Conservation (phyloP, 2,329 filamentous ascomycete species). For the Neopestalotiopsis sp. region DNA sequence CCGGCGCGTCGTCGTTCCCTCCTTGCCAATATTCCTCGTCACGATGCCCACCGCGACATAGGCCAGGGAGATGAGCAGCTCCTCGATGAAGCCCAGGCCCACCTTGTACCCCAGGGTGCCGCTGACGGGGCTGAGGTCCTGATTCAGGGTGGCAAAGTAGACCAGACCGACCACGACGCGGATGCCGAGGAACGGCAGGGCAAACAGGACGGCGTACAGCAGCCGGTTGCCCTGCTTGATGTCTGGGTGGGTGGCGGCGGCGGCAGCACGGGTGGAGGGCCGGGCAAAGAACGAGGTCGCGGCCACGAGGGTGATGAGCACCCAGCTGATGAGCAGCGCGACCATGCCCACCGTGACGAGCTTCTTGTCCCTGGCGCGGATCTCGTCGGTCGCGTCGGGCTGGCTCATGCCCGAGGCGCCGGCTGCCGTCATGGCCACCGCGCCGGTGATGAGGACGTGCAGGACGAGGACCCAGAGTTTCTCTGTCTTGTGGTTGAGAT, state of each 20-base stretch:
- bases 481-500: conserved; percentile 21
- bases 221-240: conserved; percentile 19
- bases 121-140: conserved; percentile 26
- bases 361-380: conserved; percentile 15
- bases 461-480: conserved; percentile 24
- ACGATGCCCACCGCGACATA: conserved; percentile 27
- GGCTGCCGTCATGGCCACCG: conserved; percentile 30
- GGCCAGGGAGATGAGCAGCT: conserved; percentile 27
- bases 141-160: conserved; percentile 28
- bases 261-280: neutral
- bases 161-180: conserved; percentile 28
- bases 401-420: conserved; percentile 27
- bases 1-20: neutral
- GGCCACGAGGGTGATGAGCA: conserved; percentile 22
- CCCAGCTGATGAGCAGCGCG: conserved; percentile 28
- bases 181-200: conserved; percentile 29
- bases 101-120: conserved; percentile 27
- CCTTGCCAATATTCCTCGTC: conserved; percentile 24
- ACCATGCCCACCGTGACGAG: conserved; percentile 29
- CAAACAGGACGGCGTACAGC: conserved; percentile 25
- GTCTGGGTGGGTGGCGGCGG: neutral
- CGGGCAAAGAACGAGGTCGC: conserved; percentile 18
- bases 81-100: conserved; percentile 29
- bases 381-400: conserved; percentile 19
- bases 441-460: conserved; percentile 29